phyloP scores from a whole-genome alignment of 2,329 filamentous ascomycete genomes.

The Pseudogymnoascus sp. region DNA sequence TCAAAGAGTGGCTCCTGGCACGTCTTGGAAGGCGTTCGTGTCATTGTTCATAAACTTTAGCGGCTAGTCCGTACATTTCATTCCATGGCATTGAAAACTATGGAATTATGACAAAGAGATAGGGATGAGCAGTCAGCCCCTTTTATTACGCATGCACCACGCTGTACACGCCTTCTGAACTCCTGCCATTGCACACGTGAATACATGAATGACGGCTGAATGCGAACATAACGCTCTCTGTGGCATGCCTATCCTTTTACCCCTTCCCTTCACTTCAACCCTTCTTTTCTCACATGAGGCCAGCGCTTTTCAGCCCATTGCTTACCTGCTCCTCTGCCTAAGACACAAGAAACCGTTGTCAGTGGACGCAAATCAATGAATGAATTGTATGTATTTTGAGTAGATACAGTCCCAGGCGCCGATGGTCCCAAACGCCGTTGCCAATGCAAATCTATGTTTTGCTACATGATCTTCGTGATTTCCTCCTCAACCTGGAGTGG shows the following conservation, averaged over 20 bases:
- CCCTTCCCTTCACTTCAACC: neutral
- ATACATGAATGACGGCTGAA: neutral
- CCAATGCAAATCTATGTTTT: conserved; percentile 5
- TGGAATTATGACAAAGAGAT: conserved; percentile 5
- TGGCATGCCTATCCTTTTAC: neutral
- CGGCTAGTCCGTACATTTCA: neutral
- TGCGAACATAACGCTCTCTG: neutral
- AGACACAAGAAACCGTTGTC: neutral
- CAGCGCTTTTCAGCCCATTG: neutral
- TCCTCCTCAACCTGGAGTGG: conserved; percentile 28
- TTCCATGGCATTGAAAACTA: neutral
- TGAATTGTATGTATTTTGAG: neutral
- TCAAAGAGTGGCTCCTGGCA: neutral
- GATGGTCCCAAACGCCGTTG: neutral
- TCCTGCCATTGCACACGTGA: conserved; percentile 4
- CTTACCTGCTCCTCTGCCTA: conserved; percentile 9
- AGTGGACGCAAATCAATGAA: neutral
- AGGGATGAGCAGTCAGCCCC: neutral
- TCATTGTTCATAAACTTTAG: conserved; percentile 6
- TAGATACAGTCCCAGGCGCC: conserved; percentile 3
- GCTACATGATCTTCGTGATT: conserved; percentile 30
- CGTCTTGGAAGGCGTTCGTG: conserved; percentile 7
- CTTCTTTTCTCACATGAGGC: conserved; percentile 1
- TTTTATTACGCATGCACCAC: conserved; percentile 1
- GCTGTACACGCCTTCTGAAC: neutral